phyloP scores from a whole-genome alignment of 2,329 filamentous ascomycete genomes.

The Pleurostoma richardsiae region DNA sequence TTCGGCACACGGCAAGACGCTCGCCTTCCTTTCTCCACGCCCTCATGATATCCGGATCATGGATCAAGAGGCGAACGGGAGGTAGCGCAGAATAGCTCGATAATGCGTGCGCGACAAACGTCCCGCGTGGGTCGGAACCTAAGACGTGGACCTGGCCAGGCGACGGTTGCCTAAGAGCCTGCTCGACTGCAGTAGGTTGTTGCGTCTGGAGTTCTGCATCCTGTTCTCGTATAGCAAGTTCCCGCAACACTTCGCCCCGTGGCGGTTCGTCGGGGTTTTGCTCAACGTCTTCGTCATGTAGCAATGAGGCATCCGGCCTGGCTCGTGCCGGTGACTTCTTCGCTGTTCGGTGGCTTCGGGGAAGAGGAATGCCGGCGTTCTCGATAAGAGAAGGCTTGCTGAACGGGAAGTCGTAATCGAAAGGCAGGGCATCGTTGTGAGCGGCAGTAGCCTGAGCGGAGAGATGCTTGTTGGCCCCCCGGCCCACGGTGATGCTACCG shows the following conservation, averaged over 20 bases:
- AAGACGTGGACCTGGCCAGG: constrained; percentile 7
- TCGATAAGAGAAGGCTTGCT: constrained; percentile 8
- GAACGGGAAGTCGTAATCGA: constrained; percentile 13
- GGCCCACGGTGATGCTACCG: constrained; percentile 32
- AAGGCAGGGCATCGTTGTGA: background rate
- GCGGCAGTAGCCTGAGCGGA: constrained; percentile 7
- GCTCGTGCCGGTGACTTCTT: background rate
- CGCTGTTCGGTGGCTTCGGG: constrained; percentile 1
- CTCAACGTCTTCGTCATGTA: too few relatives aligned
- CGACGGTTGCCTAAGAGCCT: background rate
- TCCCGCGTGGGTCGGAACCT: constrained; percentile 6
- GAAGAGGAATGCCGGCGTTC: constrained; percentile 9
- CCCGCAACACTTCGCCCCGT: too few relatives aligned
- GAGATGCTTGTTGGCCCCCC: constrained; percentile 28
- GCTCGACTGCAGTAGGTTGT: background rate
- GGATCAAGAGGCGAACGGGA: constrained; percentile 21
- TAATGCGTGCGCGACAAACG: constrained; percentile 22
- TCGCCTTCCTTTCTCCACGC: constrained; percentile 13
- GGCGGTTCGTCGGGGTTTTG: too few relatives aligned
- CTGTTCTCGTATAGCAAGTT: too few relatives aligned
- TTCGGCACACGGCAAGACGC: constrained; percentile 12
- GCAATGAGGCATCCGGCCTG: too few relatives aligned
- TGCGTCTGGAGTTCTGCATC: background rate
- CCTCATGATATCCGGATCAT: constrained; percentile 13
- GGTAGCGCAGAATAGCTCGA: constrained; percentile 18